Evolutionary conservation across 352 stramenopile species (phyloP).

Genomic region (Thalassiosira mediterranea): DNA sequence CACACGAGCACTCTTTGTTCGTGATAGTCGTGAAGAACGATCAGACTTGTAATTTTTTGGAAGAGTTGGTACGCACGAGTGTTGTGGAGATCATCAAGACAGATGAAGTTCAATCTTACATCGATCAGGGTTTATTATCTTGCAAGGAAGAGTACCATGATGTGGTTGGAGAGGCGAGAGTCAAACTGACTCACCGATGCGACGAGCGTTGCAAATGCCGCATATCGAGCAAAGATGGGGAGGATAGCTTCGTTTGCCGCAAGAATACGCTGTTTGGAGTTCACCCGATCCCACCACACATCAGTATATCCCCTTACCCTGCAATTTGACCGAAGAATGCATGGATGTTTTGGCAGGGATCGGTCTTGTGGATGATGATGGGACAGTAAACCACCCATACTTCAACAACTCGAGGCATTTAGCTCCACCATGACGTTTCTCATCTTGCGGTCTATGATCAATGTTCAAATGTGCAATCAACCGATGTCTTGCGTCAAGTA

Average conservation of each 20-base stretch:
- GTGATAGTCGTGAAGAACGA: conserved; percentile 6
- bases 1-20: conserved; percentile 24
- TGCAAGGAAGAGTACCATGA: background rate
- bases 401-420: conserved; percentile 33
- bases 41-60: background rate
- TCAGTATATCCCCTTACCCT: conserved; percentile 1
- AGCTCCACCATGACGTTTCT: conserved; percentile 37
- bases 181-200: conserved; percentile 16
- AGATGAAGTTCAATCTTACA: conserved; percentile 17
- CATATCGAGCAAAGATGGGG: background rate
- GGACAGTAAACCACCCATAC: conserved; percentile 6
- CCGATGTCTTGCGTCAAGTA: conserved; percentile 17
- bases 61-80: conserved; percentile 24
- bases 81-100: conserved; percentile 13
- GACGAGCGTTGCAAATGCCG: conserved; percentile 2
- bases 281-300: conserved; percentile 14
- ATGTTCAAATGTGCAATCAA: conserved; percentile 20
- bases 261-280: conserved; percentile 11
- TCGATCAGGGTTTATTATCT: conserved; percentile 21
- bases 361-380: conserved; percentile 12
- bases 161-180: background rate
- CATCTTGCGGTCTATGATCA: conserved; percentile 22
- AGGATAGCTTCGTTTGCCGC: conserved; percentile 15
- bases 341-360: conserved; percentile 15
- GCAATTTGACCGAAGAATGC: background rate